phyloP scores from a whole-genome alignment of 2,329 filamentous ascomycete species.

The Hansfordia pulvinata region DNA sequence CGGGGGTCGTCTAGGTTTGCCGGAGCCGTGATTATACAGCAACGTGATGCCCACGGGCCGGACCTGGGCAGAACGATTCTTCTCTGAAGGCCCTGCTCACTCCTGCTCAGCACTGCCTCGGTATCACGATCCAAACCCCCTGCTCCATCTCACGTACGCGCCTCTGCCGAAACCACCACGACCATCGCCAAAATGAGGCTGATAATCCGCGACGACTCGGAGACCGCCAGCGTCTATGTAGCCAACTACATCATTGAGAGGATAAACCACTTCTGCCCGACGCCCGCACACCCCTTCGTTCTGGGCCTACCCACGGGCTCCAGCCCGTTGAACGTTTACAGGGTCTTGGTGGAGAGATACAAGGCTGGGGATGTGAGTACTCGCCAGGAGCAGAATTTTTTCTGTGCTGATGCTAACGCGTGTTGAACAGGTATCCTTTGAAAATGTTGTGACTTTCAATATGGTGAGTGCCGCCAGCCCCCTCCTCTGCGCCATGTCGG shows the following conservation, averaged over 20 bases:
- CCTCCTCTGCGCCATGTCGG: too few species aligned
- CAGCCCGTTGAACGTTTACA: slow-evolving; percentile 67
- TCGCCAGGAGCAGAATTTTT: slow-evolving; percentile 1
- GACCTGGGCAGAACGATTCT: too few species aligned
- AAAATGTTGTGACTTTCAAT: slow-evolving; percentile 84
- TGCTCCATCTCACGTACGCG: slow-evolving; percentile 3
- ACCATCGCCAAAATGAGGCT: slow-evolving; percentile 62
- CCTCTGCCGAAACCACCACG: too few species aligned
- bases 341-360: slow-evolving; percentile 57
- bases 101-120: too few species aligned
- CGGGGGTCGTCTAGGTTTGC: too few species aligned
- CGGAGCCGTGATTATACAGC: too few species aligned
- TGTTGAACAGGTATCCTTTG: slow-evolving; percentile 55
- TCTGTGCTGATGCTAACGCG: slow-evolving; percentile 18
- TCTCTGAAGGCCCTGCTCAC: too few species aligned
- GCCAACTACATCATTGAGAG: slow-evolving; percentile 73
- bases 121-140: slow-evolving; percentile 1
- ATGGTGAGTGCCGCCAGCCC: slow-evolving; percentile 51
- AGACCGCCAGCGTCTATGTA: slow-evolving; percentile 59
- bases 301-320: slow-evolving; percentile 75
- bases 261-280: slow-evolving; percentile 66
- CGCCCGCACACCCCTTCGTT: slow-evolving; percentile 61
- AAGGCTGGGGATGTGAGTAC: slow-evolving; percentile 44
- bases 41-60: too few species aligned
- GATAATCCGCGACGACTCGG: slow-evolving; percentile 64